Base-by-base conservation (phyloP, 352 stramenopile genomes). In the Thalassiosira hispida region DNA sequence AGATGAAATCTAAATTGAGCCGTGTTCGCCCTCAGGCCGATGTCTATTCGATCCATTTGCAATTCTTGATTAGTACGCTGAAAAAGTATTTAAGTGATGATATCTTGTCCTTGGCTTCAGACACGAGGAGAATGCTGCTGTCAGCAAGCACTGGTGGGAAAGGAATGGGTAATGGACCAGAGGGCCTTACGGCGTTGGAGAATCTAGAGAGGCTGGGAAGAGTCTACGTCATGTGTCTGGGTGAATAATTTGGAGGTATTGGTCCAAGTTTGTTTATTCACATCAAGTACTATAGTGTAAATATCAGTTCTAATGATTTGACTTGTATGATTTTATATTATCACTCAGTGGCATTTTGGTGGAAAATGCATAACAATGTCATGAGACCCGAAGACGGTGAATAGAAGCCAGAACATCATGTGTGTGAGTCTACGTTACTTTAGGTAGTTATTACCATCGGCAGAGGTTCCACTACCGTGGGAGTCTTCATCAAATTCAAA, bases 181-280 rank as follows among this genome's bases (percentile, higher is more conserved):
- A 93, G 68, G 88, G 88, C 46, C 68, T 93, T 9, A 84, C 81
- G 22, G 81, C 79, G 0, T 51, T 93, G 6, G 88, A 93, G 64
- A 85, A 91, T 53, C 57, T 93, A 23, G 88, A 93, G 69, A 70
- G 88, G 51, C 77, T 91, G 31, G 88, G 88, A 22, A 76, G 88
- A 64, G 86, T 93, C 0, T 93, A 92, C 65, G 84, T 93, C 0
- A 77, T 93, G 18, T 93, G 88, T 71, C 66, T 93, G 29, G 83
- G 82, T 64, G 81, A 91, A 35, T 79, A 61, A 73, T 4, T 27
- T 53, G 38, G 35, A 18, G 1, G 46, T 71, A 71, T 3, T 55
- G 2, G n/a, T n/a, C n/a, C n/a, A n/a, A n/a, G n/a, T 27, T 49
- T 65, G 35, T 42, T 42, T 42, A 5, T 42, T 12, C 35, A 42